Percentiles rank a stretch among this genome's conserved stretches.
Evolutionary conservation across 2,329 filamentous ascomycete genomes (phyloP).

Genomic region (Pseudogymnoascus sp.): DNA sequence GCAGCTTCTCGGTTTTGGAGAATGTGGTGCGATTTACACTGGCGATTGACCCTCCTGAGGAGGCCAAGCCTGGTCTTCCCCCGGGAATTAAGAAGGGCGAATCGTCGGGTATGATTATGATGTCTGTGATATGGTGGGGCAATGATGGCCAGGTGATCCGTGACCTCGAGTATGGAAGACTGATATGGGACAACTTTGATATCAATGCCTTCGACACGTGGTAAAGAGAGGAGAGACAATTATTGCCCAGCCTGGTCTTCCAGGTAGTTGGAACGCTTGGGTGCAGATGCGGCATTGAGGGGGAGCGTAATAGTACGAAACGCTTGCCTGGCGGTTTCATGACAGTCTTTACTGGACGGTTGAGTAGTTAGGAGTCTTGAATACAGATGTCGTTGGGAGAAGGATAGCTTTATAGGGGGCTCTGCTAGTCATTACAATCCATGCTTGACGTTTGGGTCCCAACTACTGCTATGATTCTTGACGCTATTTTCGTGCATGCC

Average conservation of each 20-base stretch:
- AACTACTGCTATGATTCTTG: neutral
- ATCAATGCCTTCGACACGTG: neutral
- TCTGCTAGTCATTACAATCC: neutral
- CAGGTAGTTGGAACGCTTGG: neutral
- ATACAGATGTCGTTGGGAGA: too few species aligned
- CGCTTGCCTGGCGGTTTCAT: neutral
- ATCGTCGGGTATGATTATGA: neutral
- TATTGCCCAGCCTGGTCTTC: neutral
- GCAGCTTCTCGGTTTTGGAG: constrained; percentile 11
- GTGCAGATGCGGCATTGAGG: neutral
- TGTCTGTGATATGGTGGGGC: neutral
- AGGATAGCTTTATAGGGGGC: too few species aligned
- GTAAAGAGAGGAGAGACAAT: neutral
- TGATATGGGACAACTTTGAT: neutral
- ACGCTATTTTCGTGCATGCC: neutral
- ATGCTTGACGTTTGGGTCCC: neutral
- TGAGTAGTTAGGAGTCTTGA: too few species aligned
- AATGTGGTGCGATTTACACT: constrained; percentile 11
- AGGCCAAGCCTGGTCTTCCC: neutral
- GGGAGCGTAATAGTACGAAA: neutral
- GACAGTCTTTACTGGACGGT: neutral
- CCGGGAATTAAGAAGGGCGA: constrained; percentile 13
- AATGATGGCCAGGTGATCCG: neutral
- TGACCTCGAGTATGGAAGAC: neutral
- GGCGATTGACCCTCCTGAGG: constrained; percentile 7